A percentile compares a stretch with the other conserved stretches of the same genome.
These are phyloP conservation scores for Leccinum olivaceopallidum DNA, from an alignment of 768 basidiomycete genomes.

Conservation along the genomic window DNA sequence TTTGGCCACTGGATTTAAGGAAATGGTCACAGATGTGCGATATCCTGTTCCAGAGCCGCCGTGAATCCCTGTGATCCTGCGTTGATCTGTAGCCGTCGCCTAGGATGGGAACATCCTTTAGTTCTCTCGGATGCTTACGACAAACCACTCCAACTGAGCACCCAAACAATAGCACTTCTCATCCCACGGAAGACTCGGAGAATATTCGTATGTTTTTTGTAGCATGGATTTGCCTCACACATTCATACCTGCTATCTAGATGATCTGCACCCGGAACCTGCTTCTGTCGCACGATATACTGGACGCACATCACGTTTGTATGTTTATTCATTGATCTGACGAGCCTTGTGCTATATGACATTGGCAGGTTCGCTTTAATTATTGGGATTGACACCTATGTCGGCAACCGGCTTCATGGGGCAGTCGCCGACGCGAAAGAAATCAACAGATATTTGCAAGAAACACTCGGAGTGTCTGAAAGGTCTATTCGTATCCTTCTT, in stretches of 20 bases:
- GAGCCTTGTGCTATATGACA: too few relatives aligned
- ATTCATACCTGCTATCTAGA: not conserved
- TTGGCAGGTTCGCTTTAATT: conserved; percentile 37
- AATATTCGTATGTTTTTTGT: not conserved
- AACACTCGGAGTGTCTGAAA: conserved; percentile 29
- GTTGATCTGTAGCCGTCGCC: not conserved
- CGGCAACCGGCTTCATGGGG: conserved; percentile 33
- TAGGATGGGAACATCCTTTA: not conserved
- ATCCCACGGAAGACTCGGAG: not conserved
- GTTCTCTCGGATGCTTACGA: not conserved
- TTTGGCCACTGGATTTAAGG: not conserved
- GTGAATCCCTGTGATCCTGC: not conserved
- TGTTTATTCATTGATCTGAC: not conserved
- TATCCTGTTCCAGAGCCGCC: not conserved
- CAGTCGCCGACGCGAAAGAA: conserved; percentile 41
- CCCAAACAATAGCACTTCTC: not conserved
- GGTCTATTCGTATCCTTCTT: conserved; percentile 40
- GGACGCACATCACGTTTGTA: not conserved
- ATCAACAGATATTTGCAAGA: conserved; percentile 36
- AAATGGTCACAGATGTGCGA: not conserved
- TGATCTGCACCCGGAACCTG: not conserved
- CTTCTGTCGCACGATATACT: not conserved
- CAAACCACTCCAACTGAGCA: not conserved
- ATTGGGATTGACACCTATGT: conserved; percentile 45
- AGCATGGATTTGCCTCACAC: not conserved